phyloP scores from a whole-genome alignment of 768 basidiomycete species.

The Tricholoma matsutake region DNA sequence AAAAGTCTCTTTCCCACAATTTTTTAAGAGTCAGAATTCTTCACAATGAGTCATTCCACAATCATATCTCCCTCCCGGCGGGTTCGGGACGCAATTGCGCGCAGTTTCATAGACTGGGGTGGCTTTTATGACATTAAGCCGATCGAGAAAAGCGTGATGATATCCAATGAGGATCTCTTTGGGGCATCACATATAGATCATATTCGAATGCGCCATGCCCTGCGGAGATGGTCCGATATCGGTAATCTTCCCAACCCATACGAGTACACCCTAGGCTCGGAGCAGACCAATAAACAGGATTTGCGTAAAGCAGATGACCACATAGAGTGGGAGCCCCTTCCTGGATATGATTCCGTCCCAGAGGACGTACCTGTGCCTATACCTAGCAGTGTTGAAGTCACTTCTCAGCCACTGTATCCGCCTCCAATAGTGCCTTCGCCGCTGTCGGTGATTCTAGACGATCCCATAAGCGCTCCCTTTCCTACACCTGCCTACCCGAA shows the following conservation, averaged over 20 bases:
- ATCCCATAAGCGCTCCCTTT: background rate
- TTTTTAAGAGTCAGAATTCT: background rate
- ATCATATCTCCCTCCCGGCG: background rate
- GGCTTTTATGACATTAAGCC: constrained; percentile 33
- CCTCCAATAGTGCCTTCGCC: background rate
- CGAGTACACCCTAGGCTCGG: constrained; percentile 17
- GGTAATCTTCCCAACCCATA: constrained; percentile 23
- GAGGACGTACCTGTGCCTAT: constrained; percentile 13
- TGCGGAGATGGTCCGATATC: constrained; percentile 22
- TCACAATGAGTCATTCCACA: background rate
- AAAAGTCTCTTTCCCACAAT: background rate
- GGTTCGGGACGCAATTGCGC: background rate
- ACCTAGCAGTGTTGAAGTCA: constrained; percentile 4
- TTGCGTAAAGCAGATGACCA: background rate
- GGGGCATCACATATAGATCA: constrained; percentile 19
- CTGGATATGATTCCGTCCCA: constrained; percentile 8
- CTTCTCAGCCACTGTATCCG: background rate
- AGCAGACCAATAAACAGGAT: background rate
- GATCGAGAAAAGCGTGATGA: constrained; percentile 17
- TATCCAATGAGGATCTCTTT: constrained; percentile 25
- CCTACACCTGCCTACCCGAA: background rate
- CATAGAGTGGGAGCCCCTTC: constrained; percentile 19
- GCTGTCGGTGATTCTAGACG: background rate
- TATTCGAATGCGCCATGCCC: constrained; percentile 26
- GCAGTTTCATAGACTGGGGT: constrained; percentile 34